Evolutionary conservation across 1,284 basidiomycete genomes (phyloP).

Genomic region (Ustilago trichophora): DNA sequence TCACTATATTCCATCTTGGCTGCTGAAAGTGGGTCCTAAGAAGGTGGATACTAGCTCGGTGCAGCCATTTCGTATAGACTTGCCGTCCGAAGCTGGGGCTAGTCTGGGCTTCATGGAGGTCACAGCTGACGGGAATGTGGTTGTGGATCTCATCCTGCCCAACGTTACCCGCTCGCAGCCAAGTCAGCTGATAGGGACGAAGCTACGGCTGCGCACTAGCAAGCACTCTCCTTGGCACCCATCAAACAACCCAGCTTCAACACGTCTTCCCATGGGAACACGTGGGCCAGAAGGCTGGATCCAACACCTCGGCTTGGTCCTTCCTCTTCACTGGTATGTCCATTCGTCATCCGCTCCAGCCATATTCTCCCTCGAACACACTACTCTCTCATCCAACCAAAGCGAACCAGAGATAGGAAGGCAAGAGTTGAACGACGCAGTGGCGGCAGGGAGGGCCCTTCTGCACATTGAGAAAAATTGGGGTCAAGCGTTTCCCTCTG

Average conservation of each 20-base stretch:
- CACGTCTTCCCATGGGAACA: slow-evolving; percentile 4
- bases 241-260: not conserved
- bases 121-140: slow-evolving; percentile 14
- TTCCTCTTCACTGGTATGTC: slow-evolving; percentile 46
- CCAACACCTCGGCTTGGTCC: slow-evolving; percentile 26
- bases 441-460: slow-evolving; percentile 23
- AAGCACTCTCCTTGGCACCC: slow-evolving; percentile 15
- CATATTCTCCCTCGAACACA: slow-evolving; percentile 30
- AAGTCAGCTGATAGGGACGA: no score
- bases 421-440: slow-evolving; percentile 5
- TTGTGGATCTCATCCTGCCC: slow-evolving; percentile 17
- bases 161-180: no score
- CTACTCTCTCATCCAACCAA: not conserved
- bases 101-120: slow-evolving; percentile 20
- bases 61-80: slow-evolving; percentile 33
- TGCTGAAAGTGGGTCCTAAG: slow-evolving; percentile 15
- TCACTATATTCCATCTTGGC: slow-evolving; percentile 30
- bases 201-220: slow-evolving; percentile 14
- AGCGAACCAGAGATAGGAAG: not conserved
- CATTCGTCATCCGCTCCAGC: slow-evolving; percentile 21
- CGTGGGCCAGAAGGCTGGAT: slow-evolving; percentile 30
- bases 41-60: not conserved
- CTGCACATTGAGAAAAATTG: slow-evolving; percentile 42
- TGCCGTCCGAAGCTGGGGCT: not conserved
- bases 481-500: slow-evolving; percentile 37